Conservation (phyloP, 192 early-diverging fungal species). For the Entomortierella beljakovae region DNA sequence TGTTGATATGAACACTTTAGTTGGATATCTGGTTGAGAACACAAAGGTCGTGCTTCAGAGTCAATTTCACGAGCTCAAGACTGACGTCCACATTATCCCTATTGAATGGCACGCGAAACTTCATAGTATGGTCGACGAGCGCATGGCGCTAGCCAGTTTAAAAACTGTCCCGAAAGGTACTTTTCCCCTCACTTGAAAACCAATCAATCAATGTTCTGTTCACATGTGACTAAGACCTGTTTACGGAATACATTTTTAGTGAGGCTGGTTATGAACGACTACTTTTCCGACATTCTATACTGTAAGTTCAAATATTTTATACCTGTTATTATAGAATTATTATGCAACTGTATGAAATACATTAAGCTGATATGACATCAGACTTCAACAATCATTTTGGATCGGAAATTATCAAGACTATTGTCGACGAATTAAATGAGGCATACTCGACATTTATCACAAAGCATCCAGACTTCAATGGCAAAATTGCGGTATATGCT, state of each 20-base stretch:
- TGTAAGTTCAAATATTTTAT: too few relatives aligned
- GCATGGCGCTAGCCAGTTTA: conserved; percentile 51
- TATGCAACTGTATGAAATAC: too few relatives aligned
- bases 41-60: conserved; percentile 45
- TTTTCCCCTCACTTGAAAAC: neutral
- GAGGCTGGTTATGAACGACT: conserved; percentile 59
- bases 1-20: neutral
- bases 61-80: conserved; percentile 41
- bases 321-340: too few relatives aligned
- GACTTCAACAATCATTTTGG: conserved; percentile 63
- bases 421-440: conserved; percentile 66
- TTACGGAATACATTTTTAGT: conserved; percentile 15
- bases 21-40: conserved; percentile 45
- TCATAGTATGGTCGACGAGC: conserved; percentile 54
- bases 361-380: neutral
- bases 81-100: conserved; percentile 50
- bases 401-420: conserved; percentile 60
- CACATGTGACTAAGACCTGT: neutral
- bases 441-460: conserved; percentile 67
- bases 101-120: conserved; percentile 60
- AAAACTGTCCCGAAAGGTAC: conserved; percentile 58
- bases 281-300: conserved; percentile 55
- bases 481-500: conserved; percentile 69
- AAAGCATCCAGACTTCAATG: conserved; percentile 70
- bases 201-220: neutral